A percentile compares a stretch with the other conserved stretches of the same genome.
Conservation (phyloP, 495 filamentous ascomycete species). For the Penicillium maclennaniae region DNA sequence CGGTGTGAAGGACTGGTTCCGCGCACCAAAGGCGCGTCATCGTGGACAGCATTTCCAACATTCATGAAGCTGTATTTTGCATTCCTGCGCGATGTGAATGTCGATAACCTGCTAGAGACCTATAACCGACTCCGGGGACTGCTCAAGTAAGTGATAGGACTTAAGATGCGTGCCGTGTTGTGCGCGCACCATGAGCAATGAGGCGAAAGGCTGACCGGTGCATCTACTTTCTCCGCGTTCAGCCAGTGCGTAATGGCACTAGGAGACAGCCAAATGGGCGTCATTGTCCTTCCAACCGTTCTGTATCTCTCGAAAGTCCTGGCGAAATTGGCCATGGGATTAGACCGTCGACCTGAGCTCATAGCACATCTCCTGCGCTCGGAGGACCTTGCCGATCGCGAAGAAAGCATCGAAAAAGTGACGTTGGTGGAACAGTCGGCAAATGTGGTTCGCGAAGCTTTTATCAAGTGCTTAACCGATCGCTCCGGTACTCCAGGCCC, state of each 20-base stretch:
- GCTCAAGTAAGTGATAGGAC: constrained; percentile 55
- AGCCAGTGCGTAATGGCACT: constrained; percentile 77
- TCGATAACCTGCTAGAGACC: constrained; percentile 67
- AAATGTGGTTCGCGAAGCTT: constrained; percentile 83
- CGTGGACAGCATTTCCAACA: constrained; percentile 70
- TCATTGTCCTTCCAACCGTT: constrained; percentile 71
- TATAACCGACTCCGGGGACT: constrained; percentile 69
- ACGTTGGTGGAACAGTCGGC: constrained; percentile 81
- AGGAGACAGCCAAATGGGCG: constrained; percentile 70
- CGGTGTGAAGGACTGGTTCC: constrained; percentile 55
- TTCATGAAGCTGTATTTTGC: constrained; percentile 76
- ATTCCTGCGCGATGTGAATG: constrained; percentile 75
- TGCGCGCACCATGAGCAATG: not conserved
- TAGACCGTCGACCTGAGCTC: constrained; percentile 73
- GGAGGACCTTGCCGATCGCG: constrained; percentile 45
- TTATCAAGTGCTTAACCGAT: constrained; percentile 86
- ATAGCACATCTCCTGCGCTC: constrained; percentile 51
- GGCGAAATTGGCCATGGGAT: constrained; percentile 71
- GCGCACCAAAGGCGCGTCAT: constrained; percentile 55
- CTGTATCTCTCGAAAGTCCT: constrained; percentile 72
- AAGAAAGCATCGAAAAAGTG: constrained; percentile 57
- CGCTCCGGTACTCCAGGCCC: constrained; percentile 58
- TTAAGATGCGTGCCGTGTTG: not conserved
- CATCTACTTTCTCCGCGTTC: not conserved
- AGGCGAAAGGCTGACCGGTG: constrained; percentile 3